Base-by-base conservation (phyloP, 139 green algal genomes). In the Nannochloris sp. region DNA sequence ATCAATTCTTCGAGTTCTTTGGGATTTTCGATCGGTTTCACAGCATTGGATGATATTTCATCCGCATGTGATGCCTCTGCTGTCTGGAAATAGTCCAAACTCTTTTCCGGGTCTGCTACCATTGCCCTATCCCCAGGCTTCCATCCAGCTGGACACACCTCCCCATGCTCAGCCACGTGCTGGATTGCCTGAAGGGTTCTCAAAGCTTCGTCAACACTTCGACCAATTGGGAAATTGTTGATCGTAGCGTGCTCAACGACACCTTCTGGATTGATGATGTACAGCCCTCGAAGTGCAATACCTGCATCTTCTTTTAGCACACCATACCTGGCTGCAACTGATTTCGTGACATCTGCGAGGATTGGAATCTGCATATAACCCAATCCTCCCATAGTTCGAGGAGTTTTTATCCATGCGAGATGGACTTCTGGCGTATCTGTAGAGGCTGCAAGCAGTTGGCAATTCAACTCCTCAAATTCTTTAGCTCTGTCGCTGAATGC, bases 131-230 rank as follows among this genome's bases (percentile, higher is more conserved):
- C 72, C 4, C 93, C 93, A 3, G 93, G 93, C 80, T 91, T 94
- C 93, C 93, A 98, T 49, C 88, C 87, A 57, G 92, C 92, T 16
- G 92, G 92, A 56, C 73, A 79, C 54, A 87, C 82, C 63, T 87
- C 82, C 3, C 82, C 82, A 49, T 88, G 77, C 73, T 94, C 71
- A 0, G 73, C 77, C 21, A 94, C 84, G 67, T 94, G 90, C 80
- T 98, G 92, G 29, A 96, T 81, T 9, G 92, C 92, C 83, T 97
- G 89, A 67, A 98, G 78, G 37, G 85, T 82, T 36, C 93, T 83
- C 66, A 96, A 81, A n/a, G 91, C 94, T 81, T 98, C 93, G 36
- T 98, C 93, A 1, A 98, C 91, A 64, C 68, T 90, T 64, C 93
- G 86, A 25, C 87, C 93, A 40, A 98, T 91, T 6, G 81, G 82